These are phyloP conservation scores for Arabidopsis hybrid DNA, from an alignment of 441 rosid genomes.

Conservation along the genomic window DNA sequence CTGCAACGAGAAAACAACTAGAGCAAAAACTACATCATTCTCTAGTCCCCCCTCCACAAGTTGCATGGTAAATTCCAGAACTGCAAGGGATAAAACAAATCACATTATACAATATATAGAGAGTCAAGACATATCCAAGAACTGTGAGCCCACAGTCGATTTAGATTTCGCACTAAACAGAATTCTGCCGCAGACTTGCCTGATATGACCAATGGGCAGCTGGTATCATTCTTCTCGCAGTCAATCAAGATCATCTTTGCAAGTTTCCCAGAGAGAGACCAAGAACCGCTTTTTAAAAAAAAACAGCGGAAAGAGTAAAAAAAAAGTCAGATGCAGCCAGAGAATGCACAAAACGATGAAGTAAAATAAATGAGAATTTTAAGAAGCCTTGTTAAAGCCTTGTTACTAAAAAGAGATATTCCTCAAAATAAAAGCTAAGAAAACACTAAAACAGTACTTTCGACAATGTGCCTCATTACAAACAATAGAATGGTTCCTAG, in stretches of 20 bases:
- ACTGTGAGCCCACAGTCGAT: constrained; percentile 17
- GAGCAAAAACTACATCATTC: constrained; percentile 66
- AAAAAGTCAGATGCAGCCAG: constrained; percentile 35
- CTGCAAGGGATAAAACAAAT: constrained; percentile 60
- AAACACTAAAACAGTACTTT: background rate
- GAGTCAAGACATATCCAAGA: background rate
- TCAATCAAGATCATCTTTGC: constrained; percentile 90
- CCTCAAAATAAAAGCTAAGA: background rate
- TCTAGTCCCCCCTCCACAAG: constrained; percentile 81
- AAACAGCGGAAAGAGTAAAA: constrained; percentile 23
- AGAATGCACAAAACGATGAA: background rate
- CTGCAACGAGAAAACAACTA: constrained; percentile 80
- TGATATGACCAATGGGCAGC: constrained; percentile 75
- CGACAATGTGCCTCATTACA: constrained; percentile 12
- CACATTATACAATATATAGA: constrained; percentile 23
- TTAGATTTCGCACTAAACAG: constrained; percentile 18
- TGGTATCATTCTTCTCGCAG: constrained; percentile 76
- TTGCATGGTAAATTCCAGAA: constrained; percentile 81
- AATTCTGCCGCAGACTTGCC: constrained; percentile 56
- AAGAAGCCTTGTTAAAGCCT: background rate
- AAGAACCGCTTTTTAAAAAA: constrained; percentile 56
- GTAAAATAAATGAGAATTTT: background rate
- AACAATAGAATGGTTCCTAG: constrained; percentile 19
- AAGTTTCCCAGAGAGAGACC: constrained; percentile 89
- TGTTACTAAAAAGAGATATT: background rate